Base-by-base conservation (phyloP, 2,329 filamentous ascomycete species). In the Xylaria sp. region DNA sequence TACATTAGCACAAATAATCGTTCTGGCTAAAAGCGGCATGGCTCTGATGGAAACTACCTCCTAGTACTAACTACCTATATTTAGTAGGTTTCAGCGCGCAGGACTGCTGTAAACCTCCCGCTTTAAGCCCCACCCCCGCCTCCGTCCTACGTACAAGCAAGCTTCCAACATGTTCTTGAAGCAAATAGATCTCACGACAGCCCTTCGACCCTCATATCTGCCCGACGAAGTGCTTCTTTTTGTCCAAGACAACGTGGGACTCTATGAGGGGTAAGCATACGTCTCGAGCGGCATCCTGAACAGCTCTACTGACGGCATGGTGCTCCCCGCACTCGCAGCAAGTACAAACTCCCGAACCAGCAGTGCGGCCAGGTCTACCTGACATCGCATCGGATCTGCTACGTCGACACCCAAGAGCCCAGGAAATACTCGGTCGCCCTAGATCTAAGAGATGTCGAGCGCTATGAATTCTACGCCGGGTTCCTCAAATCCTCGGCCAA, bases 311-410 rank as follows among this genome's bases (percentile, higher is more conserved):
- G 34, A 72, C 65, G 21, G 47, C 21, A 24, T 30, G 34, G 62
- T 61, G 62, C 72, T 68, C 53, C 61, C 67, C 56, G 32, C 51
- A 51, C 51, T 75, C 30, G 30, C 39, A 97, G 94, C 74, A 98
- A 98, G 83, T 96, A 91, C 84, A 99, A 99, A 83, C 91, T 99
- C 63, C 92, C 93, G 42, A 90, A 94, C 77, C 93, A 97, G 73
- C 96, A 99, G 79, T 93, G 97, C 83, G 96, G 96, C 60, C 94
- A 98, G 82, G 93, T 96, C 64, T 99, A 99, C 79, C 81, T 99
- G 81, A 99, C 96, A 19, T 97, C 96, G 8, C 95, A 98, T 81
- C 92, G 96, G 61, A 90, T 93, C 69, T 99, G 95, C 83, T 99
- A 98, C 78, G 93, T 99, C 71, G 94, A 98, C 78, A 92, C 94